phyloP scores from a whole-genome alignment of 305 asterid genomes.

The Solanum hybrid region DNA sequence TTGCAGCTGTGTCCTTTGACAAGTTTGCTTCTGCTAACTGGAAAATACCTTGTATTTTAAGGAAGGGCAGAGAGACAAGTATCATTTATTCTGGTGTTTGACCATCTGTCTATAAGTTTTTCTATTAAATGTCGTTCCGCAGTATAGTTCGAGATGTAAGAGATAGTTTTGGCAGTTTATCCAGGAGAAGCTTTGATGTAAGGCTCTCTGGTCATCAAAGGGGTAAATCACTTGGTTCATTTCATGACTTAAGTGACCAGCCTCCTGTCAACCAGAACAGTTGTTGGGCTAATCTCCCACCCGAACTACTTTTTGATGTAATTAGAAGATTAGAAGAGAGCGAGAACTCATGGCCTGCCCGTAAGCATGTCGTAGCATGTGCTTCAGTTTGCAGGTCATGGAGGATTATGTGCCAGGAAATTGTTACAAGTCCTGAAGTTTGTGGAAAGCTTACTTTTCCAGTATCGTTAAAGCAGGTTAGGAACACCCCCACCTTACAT shows the following conservation, averaged over 20 bases:
- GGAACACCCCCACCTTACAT: neutral
- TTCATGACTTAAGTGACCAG: conserved; percentile 9
- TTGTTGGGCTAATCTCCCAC: conserved; percentile 29
- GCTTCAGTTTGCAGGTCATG: conserved; percentile 25
- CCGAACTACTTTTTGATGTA: conserved; percentile 24
- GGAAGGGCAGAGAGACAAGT: neutral
- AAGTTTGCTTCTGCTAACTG: conserved; percentile 11
- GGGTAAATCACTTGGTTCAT: conserved; percentile 19
- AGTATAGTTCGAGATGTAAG: conserved; percentile 27
- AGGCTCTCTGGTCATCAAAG: conserved; percentile 20
- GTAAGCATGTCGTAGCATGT: conserved; percentile 27
- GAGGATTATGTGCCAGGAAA: conserved; percentile 25
- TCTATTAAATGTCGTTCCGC: conserved; percentile 23
- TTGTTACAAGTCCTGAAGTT: conserved; percentile 20
- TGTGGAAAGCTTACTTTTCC: conserved; percentile 27
- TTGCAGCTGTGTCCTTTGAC: conserved; percentile 14
- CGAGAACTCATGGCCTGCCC: conserved; percentile 26
- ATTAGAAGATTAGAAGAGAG: conserved; percentile 27
- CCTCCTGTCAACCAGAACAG: conserved; percentile 15
- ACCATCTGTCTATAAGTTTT: neutral
- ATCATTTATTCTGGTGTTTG: neutral
- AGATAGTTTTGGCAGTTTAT: conserved; percentile 26
- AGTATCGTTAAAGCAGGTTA: conserved; percentile 23
- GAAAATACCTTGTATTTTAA: neutral
- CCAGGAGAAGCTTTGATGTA: conserved; percentile 18